phyloP scores from a whole-genome alignment of 1,139 yeast species.

The Citeromyces hawaiiensis region DNA sequence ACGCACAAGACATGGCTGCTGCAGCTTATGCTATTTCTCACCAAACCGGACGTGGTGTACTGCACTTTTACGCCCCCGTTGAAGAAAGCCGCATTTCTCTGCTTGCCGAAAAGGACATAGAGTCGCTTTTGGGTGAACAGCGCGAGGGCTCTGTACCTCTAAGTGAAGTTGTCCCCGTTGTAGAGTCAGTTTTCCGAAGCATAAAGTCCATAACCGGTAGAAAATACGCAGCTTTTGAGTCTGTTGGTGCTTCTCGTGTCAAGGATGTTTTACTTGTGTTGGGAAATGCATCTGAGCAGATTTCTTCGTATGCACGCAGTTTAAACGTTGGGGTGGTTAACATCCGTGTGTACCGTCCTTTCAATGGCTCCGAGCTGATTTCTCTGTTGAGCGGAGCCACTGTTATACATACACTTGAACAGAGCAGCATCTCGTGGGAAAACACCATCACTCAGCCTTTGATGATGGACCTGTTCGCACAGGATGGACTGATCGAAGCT shows the following conservation, averaged over 20 bases:
- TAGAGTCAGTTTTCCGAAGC: constrained; percentile 13
- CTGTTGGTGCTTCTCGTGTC: constrained; percentile 24
- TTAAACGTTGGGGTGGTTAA: constrained; percentile 36
- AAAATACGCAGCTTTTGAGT: constrained; percentile 24
- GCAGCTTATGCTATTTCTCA: constrained; percentile 47
- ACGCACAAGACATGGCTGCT: constrained; percentile 36
- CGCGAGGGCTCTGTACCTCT: too few relatives aligned
- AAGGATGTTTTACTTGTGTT: constrained; percentile 43
- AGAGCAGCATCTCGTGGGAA: constrained; percentile 37
- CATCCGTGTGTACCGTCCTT: constrained; percentile 62
- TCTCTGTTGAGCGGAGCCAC: constrained; percentile 38
- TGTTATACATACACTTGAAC: constrained; percentile 49
- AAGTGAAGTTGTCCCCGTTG: constrained; percentile 8
- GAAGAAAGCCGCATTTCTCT: constrained; percentile 4
- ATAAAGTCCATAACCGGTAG: constrained; percentile 18
- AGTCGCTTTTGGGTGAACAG: constrained; percentile 4
- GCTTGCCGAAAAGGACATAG: constrained; percentile 2
- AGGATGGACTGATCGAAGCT: constrained; percentile 32
- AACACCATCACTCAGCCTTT: constrained; percentile 45
- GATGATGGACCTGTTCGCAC: constrained; percentile 63
- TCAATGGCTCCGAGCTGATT: constrained; percentile 34
- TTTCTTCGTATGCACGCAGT: constrained; percentile 25
- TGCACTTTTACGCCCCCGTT: constrained; percentile 40
- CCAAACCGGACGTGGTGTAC: constrained; percentile 36
- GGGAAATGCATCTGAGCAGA: constrained; percentile 37